Evolutionary conservation across 2,329 filamentous ascomycete species (phyloP).

Genomic region (Calonectria montana): DNA sequence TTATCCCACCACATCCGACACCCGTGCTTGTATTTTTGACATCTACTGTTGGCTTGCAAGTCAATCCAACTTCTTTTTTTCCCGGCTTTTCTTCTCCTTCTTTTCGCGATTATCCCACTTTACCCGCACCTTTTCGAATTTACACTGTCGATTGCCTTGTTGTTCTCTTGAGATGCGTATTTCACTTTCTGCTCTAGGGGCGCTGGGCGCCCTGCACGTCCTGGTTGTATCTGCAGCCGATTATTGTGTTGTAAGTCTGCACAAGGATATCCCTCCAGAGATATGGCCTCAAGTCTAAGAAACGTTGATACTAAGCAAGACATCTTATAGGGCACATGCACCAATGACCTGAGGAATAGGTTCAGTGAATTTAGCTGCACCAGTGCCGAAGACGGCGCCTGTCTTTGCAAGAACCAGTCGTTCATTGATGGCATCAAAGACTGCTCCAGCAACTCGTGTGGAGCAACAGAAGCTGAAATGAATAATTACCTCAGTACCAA

Average conservation of each 20-base stretch:
- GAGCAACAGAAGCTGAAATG: slow-evolving; percentile 36
- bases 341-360: slow-evolving; percentile 16
- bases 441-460: slow-evolving; percentile 49
- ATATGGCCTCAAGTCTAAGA: background rate
- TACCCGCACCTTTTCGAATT: background rate
- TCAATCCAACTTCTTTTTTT: background rate
- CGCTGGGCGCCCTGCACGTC: slow-evolving; percentile 42
- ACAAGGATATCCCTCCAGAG: background rate
- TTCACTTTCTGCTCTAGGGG: slow-evolving; percentile 43
- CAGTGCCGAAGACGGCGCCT: slow-evolving; percentile 47
- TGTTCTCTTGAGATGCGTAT: slow-evolving; percentile 40
- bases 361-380: slow-evolving; percentile 37
- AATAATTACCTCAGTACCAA: slow-evolving; percentile 28
- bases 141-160: background rate
- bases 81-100: background rate
- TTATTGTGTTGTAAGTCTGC: slow-evolving; percentile 47
- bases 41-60: background rate
- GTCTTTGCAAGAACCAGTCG: slow-evolving; percentile 53
- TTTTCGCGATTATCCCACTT: background rate
- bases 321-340: slow-evolving; percentile 27
- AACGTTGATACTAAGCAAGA: slow-evolving; percentile 18
- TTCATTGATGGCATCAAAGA: slow-evolving; percentile 54
- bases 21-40: slow-evolving; percentile 22
- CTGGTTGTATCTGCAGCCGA: slow-evolving; percentile 40
- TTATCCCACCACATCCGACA: slow-evolving; percentile 19